phyloP scores from a whole-genome alignment of 495 filamentous ascomycete species.

The Schizothecium vesticola region DNA sequence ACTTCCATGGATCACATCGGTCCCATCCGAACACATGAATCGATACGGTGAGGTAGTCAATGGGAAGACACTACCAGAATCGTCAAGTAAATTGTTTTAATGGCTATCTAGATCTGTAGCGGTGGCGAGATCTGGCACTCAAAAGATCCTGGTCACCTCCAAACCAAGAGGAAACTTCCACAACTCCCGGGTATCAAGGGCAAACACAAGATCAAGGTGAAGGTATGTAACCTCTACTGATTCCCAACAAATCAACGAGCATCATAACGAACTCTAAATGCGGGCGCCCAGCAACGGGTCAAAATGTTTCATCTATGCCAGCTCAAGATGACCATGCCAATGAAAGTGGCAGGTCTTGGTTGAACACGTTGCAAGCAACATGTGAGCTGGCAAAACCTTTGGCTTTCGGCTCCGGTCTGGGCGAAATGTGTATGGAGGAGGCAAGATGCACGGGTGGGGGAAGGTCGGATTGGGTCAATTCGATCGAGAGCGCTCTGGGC shows the following conservation, averaged over 20 bases:
- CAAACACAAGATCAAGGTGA: not conserved
- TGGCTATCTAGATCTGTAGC: not conserved
- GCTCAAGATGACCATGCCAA: constrained; percentile 33
- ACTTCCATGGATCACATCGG: not conserved
- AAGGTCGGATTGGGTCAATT: not conserved
- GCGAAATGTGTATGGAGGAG: not conserved
- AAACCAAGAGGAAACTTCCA: not conserved
- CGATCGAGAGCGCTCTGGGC: no score
- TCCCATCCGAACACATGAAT: not conserved
- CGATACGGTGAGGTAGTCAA: not conserved
- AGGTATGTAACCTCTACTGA: constrained; percentile 35
- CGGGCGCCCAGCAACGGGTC: constrained; percentile 36
- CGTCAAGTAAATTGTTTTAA: not conserved
- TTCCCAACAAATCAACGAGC: constrained; percentile 29
- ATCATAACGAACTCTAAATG: constrained; percentile 30
- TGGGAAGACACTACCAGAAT: not conserved
- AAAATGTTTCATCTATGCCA: constrained; percentile 30
- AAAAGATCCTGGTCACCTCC: not conserved
- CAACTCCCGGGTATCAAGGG: not conserved
- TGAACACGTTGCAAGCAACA: constrained; percentile 22
- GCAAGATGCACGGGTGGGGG: not conserved
- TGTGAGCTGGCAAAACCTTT: constrained; percentile 27
- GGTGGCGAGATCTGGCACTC: not conserved
- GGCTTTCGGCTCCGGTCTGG: not conserved
- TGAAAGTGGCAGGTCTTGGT: constrained; percentile 27